Evolutionary conservation across 139 green algal genomes (phyloP).

Genomic region (Coccomyxa sp.): DNA sequence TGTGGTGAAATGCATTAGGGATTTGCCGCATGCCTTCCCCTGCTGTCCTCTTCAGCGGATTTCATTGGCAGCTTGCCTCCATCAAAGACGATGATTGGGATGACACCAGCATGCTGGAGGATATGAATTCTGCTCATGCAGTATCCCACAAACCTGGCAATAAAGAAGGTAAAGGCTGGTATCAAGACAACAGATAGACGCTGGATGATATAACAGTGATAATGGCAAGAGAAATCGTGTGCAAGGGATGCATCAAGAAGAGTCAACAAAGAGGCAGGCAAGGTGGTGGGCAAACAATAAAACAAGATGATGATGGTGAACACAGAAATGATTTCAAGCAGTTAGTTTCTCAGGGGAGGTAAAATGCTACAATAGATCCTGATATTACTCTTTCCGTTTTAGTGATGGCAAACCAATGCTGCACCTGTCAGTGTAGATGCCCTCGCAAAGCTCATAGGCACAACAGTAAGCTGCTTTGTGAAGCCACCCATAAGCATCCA

Average conservation of each 20-base stretch:
- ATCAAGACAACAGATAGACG: background rate
- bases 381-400: too few relatives aligned
- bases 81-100: slow-evolving; percentile 91
- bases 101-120: slow-evolving; percentile 65
- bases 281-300: too few relatives aligned
- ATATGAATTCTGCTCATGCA: slow-evolving; percentile 81
- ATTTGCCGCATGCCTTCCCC: slow-evolving; percentile 33
- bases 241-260: too few relatives aligned
- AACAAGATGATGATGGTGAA: too few relatives aligned
- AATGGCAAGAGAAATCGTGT: too few relatives aligned
- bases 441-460: slow-evolving; percentile 78
- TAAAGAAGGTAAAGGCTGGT: too few relatives aligned
- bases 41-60: slow-evolving; percentile 68
- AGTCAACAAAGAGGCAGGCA: too few relatives aligned
- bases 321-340: too few relatives aligned
- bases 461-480: slow-evolving; percentile 89
- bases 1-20: background rate
- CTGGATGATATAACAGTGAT: too few relatives aligned
- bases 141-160: slow-evolving; percentile 77
- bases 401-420: background rate
- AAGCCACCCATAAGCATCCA: slow-evolving; percentile 94
- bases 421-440: slow-evolving; percentile 66
- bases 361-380: too few relatives aligned
- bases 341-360: too few relatives aligned
- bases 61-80: slow-evolving; percentile 89